Evolutionary conservation across 179 eudicot species (phyloP).

Genomic region (Vitellaria paradoxa): DNA sequence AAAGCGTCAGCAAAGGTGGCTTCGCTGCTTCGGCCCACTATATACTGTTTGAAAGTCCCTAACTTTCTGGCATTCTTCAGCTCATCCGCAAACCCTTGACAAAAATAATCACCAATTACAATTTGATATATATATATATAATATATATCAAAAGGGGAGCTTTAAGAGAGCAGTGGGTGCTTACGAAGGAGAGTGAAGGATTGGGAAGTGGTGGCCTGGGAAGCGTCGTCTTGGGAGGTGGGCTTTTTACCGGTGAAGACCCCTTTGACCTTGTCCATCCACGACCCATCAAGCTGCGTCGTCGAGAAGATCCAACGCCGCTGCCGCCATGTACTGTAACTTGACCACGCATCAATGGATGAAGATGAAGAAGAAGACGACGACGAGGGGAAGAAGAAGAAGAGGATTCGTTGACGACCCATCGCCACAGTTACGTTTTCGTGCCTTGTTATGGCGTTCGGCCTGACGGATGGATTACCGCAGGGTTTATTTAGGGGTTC

Average conservation of each 20-base stretch:
- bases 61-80: constrained; percentile 63
- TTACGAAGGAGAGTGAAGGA: constrained; percentile 61
- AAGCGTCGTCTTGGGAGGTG: constrained; percentile 18
- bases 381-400: neutral
- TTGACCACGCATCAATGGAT: neutral
- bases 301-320: constrained; percentile 58
- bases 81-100: constrained; percentile 76
- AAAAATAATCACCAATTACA: neutral
- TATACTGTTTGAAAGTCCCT: constrained; percentile 63
- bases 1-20: constrained; percentile 79
- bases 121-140: neutral
- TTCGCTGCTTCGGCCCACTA: constrained; percentile 84
- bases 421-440: neutral
- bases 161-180: neutral
- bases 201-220: constrained; percentile 21
- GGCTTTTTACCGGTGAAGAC: constrained; percentile 60
- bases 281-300: constrained; percentile 39
- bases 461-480: too few species aligned
- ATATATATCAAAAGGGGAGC: neutral
- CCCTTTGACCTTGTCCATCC: constrained; percentile 78
- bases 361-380: neutral
- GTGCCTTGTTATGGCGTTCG: too few species aligned
- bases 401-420: constrained; percentile 15
- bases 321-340: constrained; percentile 27
- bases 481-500: too few species aligned